Percentiles rank a stretch among this genome's conserved stretches.
These are phyloP conservation scores for Fusarium luffae DNA, from an alignment of 2,329 filamentous ascomycete species.

Conservation along the genomic window DNA sequence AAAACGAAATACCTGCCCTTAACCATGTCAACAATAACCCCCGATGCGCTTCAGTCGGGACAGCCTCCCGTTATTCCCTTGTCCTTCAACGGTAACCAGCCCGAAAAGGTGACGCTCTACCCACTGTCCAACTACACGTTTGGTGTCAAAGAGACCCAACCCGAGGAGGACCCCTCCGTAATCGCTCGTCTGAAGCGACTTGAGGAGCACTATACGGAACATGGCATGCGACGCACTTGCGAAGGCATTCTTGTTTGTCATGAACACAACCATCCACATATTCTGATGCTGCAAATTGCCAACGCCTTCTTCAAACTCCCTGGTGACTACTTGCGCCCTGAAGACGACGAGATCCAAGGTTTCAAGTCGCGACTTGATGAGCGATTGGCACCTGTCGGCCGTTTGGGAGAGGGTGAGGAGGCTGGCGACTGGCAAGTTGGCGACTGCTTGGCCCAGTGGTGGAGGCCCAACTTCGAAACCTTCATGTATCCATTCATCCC, in stretches of 20 bases:
- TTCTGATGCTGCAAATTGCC: constrained; percentile 98
- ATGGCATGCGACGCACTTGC: constrained; percentile 97
- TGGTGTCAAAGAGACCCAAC: constrained; percentile 97
- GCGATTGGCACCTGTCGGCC: constrained; percentile 89
- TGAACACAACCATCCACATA: constrained; percentile 98
- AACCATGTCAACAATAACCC: constrained; percentile 86
- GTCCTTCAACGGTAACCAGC: constrained; percentile 89
- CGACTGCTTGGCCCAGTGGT: constrained; percentile 97
- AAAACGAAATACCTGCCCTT: neutral
- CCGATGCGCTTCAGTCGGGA: constrained; percentile 78
- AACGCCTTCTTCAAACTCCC: constrained; percentile 99
- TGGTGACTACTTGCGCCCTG: constrained; percentile 89
- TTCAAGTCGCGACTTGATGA: constrained; percentile 95
- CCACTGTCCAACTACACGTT: constrained; percentile 99
- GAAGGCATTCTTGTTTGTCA: constrained; percentile 98
- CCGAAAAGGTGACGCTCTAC: constrained; percentile 88
- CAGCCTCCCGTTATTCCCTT: constrained; percentile 82
- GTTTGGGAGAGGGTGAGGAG: constrained; percentile 86
- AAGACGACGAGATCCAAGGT: constrained; percentile 92
- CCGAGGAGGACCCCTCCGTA: constrained; percentile 96
- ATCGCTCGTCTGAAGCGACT: constrained; percentile 90
- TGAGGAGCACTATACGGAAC: constrained; percentile 91
- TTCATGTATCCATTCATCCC: constrained; percentile 99
- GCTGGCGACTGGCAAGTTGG: constrained; percentile 90
- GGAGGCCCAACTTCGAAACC: constrained; percentile 98